A percentile compares a stretch with the other conserved stretches of the same genome.
Evolutionary conservation across 2,329 filamentous ascomycete genomes (phyloP).

Genomic region (Cladosporium sp.): DNA sequence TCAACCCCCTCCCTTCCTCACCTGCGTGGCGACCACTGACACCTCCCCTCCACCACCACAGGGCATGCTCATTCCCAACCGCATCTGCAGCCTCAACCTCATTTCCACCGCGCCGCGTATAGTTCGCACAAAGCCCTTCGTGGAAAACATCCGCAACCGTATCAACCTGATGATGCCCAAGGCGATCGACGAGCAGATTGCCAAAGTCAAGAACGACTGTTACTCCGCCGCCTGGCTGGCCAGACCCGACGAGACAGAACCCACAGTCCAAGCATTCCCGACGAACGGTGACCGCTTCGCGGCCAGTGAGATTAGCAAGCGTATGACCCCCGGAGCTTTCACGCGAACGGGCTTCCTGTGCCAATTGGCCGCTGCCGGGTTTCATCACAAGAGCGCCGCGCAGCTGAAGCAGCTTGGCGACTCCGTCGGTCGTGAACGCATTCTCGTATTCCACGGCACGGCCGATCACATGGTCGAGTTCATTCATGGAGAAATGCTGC

Average conservation of each 20-base stretch:
- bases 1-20: background rate
- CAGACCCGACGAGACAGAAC: conserved; percentile 51
- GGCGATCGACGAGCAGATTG: conserved; percentile 60
- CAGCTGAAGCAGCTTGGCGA: conserved; percentile 65
- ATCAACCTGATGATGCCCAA: conserved; percentile 63
- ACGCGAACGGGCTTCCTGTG: conserved; percentile 64
- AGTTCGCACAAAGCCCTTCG: conserved; percentile 46
- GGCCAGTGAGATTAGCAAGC: conserved; percentile 72
- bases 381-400: conserved; percentile 67
- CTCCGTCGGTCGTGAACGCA: conserved; percentile 64
- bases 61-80: conserved; percentile 39
- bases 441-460: conserved; percentile 72
- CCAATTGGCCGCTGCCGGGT: conserved; percentile 72
- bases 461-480: conserved; percentile 73
- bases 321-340: conserved; percentile 56
- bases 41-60: conserved; percentile 2
- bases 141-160: conserved; percentile 59
- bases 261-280: conserved; percentile 51
- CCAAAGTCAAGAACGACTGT: conserved; percentile 59
- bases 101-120: conserved; percentile 47
- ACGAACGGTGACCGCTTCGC: conserved; percentile 79
- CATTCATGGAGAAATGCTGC: conserved; percentile 64
- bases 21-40: background rate
- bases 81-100: conserved; percentile 47
- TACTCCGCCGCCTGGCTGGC: conserved; percentile 62